Base-by-base conservation (phyloP, 345 rosid genomes). In the Brassica carinata region DNA sequence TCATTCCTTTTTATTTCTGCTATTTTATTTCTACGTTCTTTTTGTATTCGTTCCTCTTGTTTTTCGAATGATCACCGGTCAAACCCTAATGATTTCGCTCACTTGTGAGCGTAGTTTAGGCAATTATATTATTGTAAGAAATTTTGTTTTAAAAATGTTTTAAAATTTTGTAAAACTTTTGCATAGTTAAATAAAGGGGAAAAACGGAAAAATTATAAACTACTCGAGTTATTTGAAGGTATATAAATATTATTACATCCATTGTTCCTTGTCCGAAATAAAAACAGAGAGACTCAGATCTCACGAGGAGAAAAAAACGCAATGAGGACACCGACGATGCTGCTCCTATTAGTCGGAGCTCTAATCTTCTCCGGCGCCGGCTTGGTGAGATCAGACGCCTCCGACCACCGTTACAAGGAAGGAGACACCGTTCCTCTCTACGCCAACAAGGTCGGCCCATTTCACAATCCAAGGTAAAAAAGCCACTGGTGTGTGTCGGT, bases 371-470 rank as follows among this genome's bases (percentile, higher is more conserved):
- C 67, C 72, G 83, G 75, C 76, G 26, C 69, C 7, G 76, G 64
- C 7, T 23, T 64, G 45, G 93, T 88, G 69, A 84, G 89, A 85
- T 87, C 93, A 29, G 92, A 88, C 59, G 86, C 87, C 63, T 87
- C 93, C 67, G 85, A 92, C 72, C 92, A 92, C 85, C 93, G 88
- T 48, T 92, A 85, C 87, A 85, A 86, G 67, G 87, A 81, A 26
- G 85, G 91, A 14, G 91, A 90, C 27, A 5, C 71, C 11, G 92
- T 92, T 62, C 92, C 92, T 43, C 89, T 92, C 36, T 90, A 92
- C 77, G 92, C 92, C 81, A 92, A 92, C 75, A 92, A 92, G 79
- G 93, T 90, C 58, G 95, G 92, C 8, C 95, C 97, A 17, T 92
- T 88, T 71, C 90, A 92, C 78, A 92, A 92, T 73, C 96, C 94